Conservation (phyloP, 371 early-diverging fungal genomes). For the Syncephalastrum contaminatum region DNA sequence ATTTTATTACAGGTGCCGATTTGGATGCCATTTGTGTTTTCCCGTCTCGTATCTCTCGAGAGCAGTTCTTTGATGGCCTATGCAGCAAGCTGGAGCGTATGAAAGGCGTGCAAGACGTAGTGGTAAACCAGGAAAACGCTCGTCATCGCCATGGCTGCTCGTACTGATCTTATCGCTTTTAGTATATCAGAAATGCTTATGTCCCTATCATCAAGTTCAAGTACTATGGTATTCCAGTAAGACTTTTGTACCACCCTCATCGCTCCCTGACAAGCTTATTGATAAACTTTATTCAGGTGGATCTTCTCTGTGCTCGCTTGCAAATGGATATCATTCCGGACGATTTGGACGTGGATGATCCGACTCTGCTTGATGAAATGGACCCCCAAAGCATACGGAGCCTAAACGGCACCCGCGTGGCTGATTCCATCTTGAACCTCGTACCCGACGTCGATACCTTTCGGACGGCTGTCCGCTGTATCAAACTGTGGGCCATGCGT, state of each 20-base stretch:
- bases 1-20: constrained; percentile 75
- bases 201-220: constrained; percentile 99
- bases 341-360: constrained; percentile 83
- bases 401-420: constrained; percentile 97
- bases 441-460: constrained; percentile 81
- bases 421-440: constrained; percentile 94
- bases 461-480: constrained; percentile 23
- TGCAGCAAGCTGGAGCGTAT: constrained; percentile 70
- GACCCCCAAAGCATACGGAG: constrained; percentile 94
- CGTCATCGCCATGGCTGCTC: not conserved
- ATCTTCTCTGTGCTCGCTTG: constrained; percentile 30
- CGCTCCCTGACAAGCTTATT: not conserved
- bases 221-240: constrained; percentile 83
- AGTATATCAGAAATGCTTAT: constrained; percentile 90
- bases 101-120: constrained; percentile 30
- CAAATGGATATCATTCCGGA: constrained; percentile 75
- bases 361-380: constrained; percentile 80
- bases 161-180: not conserved
- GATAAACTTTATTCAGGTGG: not conserved
- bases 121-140: not conserved
- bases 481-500: constrained; percentile 44
- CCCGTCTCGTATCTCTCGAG: constrained; percentile 87
- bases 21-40: constrained; percentile 98
- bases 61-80: constrained; percentile 93
- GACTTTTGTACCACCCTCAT: constrained; percentile 11